Evolutionary conservation across 495 filamentous ascomycete genomes (phyloP), one percentile per base, ranked within the genome.

Genomic region (Letharia columbiana): DNA sequence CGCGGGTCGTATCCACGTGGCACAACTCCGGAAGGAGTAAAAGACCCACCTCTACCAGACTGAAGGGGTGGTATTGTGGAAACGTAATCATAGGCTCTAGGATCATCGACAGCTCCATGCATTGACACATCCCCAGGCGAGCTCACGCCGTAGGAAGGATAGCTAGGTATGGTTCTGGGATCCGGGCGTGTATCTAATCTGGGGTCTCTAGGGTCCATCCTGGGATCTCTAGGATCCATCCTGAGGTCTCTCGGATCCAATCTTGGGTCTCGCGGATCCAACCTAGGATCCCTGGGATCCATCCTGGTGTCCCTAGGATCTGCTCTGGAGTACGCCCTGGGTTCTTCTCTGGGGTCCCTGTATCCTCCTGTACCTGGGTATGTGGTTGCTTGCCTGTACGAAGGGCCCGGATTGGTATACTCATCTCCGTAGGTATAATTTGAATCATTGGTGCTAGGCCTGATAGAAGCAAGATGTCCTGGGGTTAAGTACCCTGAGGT

Each of bases 391-490:
- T 64, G 68, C 60, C 65, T 67, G 57, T 64, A 70, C 28, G 65
- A 33, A 33, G 67, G 59, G 35, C 56, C 65, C 33, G 54, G 42
- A 17, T 54, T 44, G 20, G 61, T 31, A 59, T 67, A 70, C 39
- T 70, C 68, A 44, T 69, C 59, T 37, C 59, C 44, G 45, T 70
- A 67, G 18, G 62, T 62, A 37, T 70, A 70, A 20, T 65, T 67
- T 9, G 54, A 57, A 20, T 65, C 63, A 65, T 13, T 61, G 17
- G 58, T 45, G 39, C 64, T 37, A 18, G 58, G 20, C 49, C 57
- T 44, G 18, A 44, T 47, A 8, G 65, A 65, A 67, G 64, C 54
- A 2, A 57, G 31, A 37, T 57, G 54, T 15, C 54, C 54, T 20
- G 54, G 54, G 54, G 54, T 57, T 10, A 57, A 4, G 33, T 57